Conservation (phyloP, 2,329 filamentous ascomycete species). For the Curvularia hawaiiensis region DNA sequence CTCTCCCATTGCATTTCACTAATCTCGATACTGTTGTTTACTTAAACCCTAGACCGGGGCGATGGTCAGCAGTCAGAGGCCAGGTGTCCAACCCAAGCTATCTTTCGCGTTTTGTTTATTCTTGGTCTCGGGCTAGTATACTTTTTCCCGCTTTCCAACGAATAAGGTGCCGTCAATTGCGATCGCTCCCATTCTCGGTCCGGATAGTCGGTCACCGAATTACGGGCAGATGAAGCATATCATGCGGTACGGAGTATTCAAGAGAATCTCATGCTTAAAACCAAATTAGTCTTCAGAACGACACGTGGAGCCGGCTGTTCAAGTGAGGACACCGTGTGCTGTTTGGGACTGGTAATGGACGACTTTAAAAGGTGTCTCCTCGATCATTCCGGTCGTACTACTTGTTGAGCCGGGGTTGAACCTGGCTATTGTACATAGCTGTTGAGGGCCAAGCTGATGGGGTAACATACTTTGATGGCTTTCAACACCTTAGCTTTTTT, state of each 20-base stretch:
- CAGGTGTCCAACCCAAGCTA: conserved; percentile 32
- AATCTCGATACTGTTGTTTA: conserved; percentile 26
- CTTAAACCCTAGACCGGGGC: conserved; percentile 5
- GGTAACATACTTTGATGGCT: neutral
- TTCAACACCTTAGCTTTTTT: neutral
- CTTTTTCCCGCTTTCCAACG: neutral
- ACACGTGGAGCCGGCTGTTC: neutral
- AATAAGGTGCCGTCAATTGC: neutral
- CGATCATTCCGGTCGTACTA: neutral
- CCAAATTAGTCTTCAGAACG: neutral
- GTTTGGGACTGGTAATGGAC: neutral
- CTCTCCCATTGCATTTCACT: conserved; percentile 27
- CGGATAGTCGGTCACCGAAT: neutral
- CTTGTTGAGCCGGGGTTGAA: neutral
- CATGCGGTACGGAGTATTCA: neutral
- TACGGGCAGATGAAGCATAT: neutral
- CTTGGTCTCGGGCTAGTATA: neutral
- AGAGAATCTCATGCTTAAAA: neutral
- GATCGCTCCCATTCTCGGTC: neutral
- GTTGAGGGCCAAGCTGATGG: neutral
- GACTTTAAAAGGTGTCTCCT: neutral
- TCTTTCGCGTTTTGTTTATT: neutral
- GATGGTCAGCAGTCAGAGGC: conserved; percentile 20
- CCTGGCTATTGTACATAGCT: neutral
- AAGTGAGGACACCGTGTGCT: neutral